Evolutionary conservation across 2,329 filamentous ascomycete species (phyloP), one percentile per base, ranked within the genome.

Genomic region (Neoarthrinium moseri): DNA sequence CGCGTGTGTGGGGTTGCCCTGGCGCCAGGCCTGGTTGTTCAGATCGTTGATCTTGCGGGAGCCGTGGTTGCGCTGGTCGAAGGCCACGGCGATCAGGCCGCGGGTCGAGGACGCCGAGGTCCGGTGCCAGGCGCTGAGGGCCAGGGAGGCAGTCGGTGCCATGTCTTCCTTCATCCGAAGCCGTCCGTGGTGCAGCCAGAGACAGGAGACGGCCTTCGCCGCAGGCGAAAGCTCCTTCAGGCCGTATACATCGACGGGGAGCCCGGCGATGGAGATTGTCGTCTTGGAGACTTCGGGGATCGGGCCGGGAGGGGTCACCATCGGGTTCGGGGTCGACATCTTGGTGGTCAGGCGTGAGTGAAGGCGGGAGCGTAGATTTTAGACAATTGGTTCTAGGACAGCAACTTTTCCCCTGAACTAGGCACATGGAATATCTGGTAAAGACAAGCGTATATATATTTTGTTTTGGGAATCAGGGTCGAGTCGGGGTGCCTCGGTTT

Each of bases 61-160:
- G 21, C 94, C 94, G 67, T 97, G 94, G 65, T 97, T 97, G 36
- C 92, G 81, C 72, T 96, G 91, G 68, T 97, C 94, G 65, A 96
- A 95, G 3, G 86, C 81, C 11, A 91, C 80, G 3, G 89, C 91
- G 40, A 97, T 84, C 32, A 97, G 68, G 0, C 87, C 87, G 70
- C 66, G 60, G 44, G 50, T 61, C 33, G 23, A 56, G 52, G 40
- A 42, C 55, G 42, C 52, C 60, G 39, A 51, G 56, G 26, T 56
- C 52, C 24, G 60, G 57, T 46, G 58, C 56, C 5, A 95, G 7
- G 82, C 78, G n/a, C 72, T 67, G 40, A 96, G 75, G 11, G 82
- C 74, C 5, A 80, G 77, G n/a, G 76, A 70, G 3, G 90, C 91
- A 44, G 94, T 78, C 22, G 81, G 81, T 1, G 75, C 73, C 91